phyloP scores from a whole-genome alignment of 2,329 filamentous ascomycete species.

The Fusarium tuaranense region DNA sequence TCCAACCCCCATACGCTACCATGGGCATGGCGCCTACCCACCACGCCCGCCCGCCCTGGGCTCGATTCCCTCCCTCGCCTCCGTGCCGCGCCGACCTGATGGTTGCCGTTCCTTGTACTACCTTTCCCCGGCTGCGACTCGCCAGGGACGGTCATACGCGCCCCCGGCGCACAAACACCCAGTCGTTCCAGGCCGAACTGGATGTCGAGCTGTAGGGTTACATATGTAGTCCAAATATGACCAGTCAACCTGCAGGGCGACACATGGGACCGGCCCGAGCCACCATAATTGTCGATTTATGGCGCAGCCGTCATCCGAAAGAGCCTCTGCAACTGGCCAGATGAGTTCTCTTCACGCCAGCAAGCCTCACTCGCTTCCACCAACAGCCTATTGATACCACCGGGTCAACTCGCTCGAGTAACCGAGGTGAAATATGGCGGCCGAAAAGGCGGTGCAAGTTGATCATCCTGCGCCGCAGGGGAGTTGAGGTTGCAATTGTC shows the following conservation, averaged over 20 bases:
- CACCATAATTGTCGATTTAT: conserved; percentile 26
- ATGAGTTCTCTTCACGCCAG: conserved; percentile 15
- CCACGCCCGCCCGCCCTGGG: conserved; percentile 9
- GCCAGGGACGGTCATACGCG: conserved; percentile 33
- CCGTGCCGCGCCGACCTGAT: conserved; percentile 16
- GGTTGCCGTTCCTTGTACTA: conserved; percentile 2
- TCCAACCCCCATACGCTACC: conserved; percentile 13
- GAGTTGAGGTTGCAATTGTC: conserved; percentile 31
- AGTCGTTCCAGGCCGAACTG: conserved; percentile 24
- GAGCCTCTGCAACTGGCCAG: conserved; percentile 20
- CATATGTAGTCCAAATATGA: conserved; percentile 34
- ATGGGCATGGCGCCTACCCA: conserved; percentile 18
- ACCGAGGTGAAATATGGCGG: conserved; percentile 16
- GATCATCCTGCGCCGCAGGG: conserved; percentile 4
- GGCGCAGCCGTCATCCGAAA: conserved; percentile 10
- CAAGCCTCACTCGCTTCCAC: conserved; percentile 31
- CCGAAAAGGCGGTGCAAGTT: conserved; percentile 12
- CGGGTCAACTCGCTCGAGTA: conserved; percentile 16
- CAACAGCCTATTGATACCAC: conserved; percentile 25
- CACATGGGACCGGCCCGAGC: conserved; percentile 48
- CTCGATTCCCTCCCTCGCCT: conserved; percentile 27
- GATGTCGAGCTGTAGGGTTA: conserved; percentile 16
- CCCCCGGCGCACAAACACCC: conserved; percentile 25
- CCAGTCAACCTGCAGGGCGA: conserved; percentile 41
- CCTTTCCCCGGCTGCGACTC: conserved; percentile 24